Percentiles rank a stretch among this genome's conserved stretches.
phyloP scores from a whole-genome alignment of 177 flowering plant genomes.

The Tripterygium wilfordii region DNA sequence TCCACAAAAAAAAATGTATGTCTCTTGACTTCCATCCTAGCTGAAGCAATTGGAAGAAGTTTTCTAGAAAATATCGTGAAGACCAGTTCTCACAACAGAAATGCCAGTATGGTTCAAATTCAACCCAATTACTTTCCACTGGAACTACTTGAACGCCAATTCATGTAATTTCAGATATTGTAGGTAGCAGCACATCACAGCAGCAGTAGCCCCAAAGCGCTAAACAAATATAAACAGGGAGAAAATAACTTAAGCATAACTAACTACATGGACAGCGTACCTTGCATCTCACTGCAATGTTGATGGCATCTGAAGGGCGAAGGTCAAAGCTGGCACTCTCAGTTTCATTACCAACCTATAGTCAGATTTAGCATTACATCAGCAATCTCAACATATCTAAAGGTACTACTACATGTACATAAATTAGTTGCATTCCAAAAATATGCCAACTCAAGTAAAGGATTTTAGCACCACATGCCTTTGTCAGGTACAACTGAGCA shows the following conservation, averaged over 20 bases:
- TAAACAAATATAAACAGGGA: background rate
- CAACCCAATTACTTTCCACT: too few relatives aligned
- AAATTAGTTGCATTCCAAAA: background rate
- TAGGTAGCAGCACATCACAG: too few relatives aligned
- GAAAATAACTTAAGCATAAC: background rate
- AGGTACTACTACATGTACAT: too few relatives aligned
- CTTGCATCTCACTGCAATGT: constrained; percentile 99
- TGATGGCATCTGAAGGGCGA: constrained; percentile 98
- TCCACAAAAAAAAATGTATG: too few relatives aligned
- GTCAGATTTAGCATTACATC: constrained; percentile 4
- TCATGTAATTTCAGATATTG: too few relatives aligned
- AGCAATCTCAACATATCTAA: background rate
- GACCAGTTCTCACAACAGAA: too few relatives aligned
- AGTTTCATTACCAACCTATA: constrained; percentile 59
- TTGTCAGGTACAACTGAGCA: constrained; percentile 80
- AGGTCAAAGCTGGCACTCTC: constrained; percentile 78
- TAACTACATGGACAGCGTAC: constrained; percentile 28
- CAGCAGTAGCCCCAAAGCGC: background rate
- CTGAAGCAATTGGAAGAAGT: too few relatives aligned
- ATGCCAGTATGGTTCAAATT: too few relatives aligned
- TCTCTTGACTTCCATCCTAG: too few relatives aligned
- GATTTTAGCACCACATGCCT: constrained; percentile 33
- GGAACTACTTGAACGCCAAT: too few relatives aligned
- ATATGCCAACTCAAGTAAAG: background rate
- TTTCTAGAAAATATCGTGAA: too few relatives aligned